These are phyloP conservation scores for Neurospora sp. DNA, from an alignment of 495 filamentous ascomycete genomes.

Conservation along the genomic window DNA sequence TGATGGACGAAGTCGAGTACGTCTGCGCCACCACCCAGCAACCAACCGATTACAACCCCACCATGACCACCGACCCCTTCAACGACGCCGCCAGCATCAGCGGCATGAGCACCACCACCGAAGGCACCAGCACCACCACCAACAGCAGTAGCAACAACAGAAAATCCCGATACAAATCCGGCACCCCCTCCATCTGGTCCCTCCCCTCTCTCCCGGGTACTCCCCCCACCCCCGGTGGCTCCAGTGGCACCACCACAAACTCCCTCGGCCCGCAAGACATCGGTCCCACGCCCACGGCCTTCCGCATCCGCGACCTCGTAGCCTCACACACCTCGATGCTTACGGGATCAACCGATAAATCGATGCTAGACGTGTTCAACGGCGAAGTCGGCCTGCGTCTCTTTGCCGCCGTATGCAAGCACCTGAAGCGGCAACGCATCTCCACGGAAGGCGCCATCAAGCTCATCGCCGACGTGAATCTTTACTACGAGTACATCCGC, in stretches of 20 bases:
- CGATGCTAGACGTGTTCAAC: conserved; percentile 96
- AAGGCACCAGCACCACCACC: neutral
- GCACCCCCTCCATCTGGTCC: neutral
- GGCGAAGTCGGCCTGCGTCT: conserved; percentile 92
- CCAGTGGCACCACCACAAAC: neutral
- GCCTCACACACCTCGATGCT: conserved; percentile 85
- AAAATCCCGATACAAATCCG: conserved; percentile 6
- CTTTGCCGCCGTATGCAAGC: conserved; percentile 86
- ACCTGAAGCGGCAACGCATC: conserved; percentile 91
- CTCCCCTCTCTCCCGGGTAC: neutral
- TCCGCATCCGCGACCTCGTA: conserved; percentile 72
- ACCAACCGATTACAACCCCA: conserved; percentile 84
- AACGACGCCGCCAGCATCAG: conserved; percentile 9
- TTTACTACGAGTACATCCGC: conserved; percentile 76
- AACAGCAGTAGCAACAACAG: neutral
- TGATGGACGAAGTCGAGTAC: conserved; percentile 98
- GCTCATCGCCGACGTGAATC: conserved; percentile 92
- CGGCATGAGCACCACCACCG: neutral
- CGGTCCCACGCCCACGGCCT: conserved; percentile 68
- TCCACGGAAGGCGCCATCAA: conserved; percentile 82
- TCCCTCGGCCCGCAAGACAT: conserved; percentile 44
- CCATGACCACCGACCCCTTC: conserved; percentile 30
- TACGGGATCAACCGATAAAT: conserved; percentile 87
- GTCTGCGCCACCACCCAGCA: conserved; percentile 81
- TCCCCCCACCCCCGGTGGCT: neutral